Conservation (phyloP, 1,139 yeast species). For the Sugiyamaella pinicola region DNA sequence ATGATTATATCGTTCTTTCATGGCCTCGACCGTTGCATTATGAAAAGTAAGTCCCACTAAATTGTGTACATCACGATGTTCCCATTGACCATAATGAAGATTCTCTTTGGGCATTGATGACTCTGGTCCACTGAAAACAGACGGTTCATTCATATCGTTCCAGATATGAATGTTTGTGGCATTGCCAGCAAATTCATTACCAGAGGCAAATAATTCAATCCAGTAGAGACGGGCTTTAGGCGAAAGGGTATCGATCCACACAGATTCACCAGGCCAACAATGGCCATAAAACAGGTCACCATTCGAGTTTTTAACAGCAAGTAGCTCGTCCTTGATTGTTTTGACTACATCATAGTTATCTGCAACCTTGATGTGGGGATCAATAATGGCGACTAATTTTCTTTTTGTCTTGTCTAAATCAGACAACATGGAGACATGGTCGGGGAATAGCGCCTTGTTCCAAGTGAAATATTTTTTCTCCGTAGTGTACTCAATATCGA, state of each 20-base stretch:
- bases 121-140: constrained; percentile 93
- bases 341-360: constrained; percentile 67
- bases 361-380: constrained; percentile 77
- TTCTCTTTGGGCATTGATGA: constrained; percentile 83
- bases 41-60: constrained; percentile 78
- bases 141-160: constrained; percentile 99
- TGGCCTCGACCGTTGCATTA: constrained; percentile 72
- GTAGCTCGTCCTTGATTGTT: constrained; percentile 45
- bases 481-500: constrained; percentile 90
- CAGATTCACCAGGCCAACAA: constrained; percentile 98
- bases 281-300: constrained; percentile 71
- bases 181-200: constrained; percentile 52
- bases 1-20: constrained; percentile 55
- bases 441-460: constrained; percentile 73
- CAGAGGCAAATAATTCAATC: constrained; percentile 49
- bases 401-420: constrained; percentile 72
- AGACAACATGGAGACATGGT: constrained; percentile 66
- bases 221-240: constrained; percentile 65
- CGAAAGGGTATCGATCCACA: constrained; percentile 86
- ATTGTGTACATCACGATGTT: constrained; percentile 90
- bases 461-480: constrained; percentile 88
- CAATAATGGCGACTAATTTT: constrained; percentile 80
- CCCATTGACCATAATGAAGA: constrained; percentile 78
- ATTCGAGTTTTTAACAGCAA: constrained; percentile 50
- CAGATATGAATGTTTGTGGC: constrained; percentile 73